phyloP scores from a whole-genome alignment of 2,329 filamentous ascomycete genomes.

The Penicillium sp. region DNA sequence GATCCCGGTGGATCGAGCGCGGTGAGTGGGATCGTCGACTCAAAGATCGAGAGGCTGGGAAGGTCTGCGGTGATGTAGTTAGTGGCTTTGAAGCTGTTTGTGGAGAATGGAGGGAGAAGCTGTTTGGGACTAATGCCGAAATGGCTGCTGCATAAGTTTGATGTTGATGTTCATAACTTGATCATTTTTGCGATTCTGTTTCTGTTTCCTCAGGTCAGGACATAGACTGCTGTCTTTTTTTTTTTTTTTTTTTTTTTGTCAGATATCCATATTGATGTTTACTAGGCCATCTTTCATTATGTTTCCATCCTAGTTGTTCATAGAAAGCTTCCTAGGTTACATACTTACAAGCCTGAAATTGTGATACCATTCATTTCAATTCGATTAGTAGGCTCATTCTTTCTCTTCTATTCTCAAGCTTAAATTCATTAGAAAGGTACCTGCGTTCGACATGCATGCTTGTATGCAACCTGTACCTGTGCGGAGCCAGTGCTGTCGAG shows the following conservation, averaged over 20 bases:
- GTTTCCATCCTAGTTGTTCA: neutral
- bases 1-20: slow-evolving; percentile 74
- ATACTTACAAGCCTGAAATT: neutral
- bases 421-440: neutral
- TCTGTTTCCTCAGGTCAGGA: neutral
- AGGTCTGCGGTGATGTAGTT: slow-evolving; percentile 82
- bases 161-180: slow-evolving; percentile 6
- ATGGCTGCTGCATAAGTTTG: slow-evolving; percentile 31
- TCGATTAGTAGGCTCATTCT: neutral
- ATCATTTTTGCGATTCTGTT: slow-evolving; percentile 1
- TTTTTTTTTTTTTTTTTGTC: neutral
- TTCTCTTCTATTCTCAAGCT: neutral
- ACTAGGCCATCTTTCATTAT: slow-evolving; percentile 1
- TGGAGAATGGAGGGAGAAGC: slow-evolving; percentile 74
- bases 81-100: slow-evolving; percentile 91
- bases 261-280: slow-evolving; percentile 11
- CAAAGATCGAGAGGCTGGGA: slow-evolving; percentile 74
- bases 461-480: neutral
- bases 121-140: slow-evolving; percentile 55
- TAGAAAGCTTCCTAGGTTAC: neutral
- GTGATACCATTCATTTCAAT: neutral
- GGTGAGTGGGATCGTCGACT: slow-evolving; percentile 82
- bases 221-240: slow-evolving; percentile 2
- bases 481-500: neutral
- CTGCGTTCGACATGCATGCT: neutral